These are phyloP conservation scores for Suillus alpinus DNA, from an alignment of 768 basidiomycete species.

Conservation along the genomic window DNA sequence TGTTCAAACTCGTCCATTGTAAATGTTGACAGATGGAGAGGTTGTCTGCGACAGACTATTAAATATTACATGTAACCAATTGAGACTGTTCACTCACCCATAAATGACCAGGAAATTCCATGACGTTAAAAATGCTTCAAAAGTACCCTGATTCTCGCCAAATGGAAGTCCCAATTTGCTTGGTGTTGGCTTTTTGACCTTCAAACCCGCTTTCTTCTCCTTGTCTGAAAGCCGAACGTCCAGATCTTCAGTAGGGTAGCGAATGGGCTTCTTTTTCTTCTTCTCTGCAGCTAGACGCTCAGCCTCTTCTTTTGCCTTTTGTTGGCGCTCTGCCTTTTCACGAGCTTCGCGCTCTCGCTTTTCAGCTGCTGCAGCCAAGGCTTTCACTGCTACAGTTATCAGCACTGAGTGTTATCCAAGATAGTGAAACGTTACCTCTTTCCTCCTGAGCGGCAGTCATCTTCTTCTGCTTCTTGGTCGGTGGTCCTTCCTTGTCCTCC, in stretches of 20 bases:
- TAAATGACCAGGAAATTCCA: constrained; percentile 96
- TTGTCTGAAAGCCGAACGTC: constrained; percentile 78
- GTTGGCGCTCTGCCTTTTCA: constrained; percentile 66
- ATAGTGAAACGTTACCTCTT: constrained; percentile 46
- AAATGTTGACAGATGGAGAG: constrained; percentile 83
- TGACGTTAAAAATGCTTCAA: constrained; percentile 84
- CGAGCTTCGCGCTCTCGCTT: constrained; percentile 68
- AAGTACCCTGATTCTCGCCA: constrained; percentile 56
- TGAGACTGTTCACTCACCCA: constrained; percentile 55
- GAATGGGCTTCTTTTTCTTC: constrained; percentile 86
- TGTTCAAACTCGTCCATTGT: constrained; percentile 92
- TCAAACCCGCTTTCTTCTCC: constrained; percentile 78
- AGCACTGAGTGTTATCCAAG: constrained; percentile 7
- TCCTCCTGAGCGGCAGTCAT: constrained; percentile 71
- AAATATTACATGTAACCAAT: neutral
- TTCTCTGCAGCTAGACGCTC: constrained; percentile 72
- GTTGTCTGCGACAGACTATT: constrained; percentile 52
- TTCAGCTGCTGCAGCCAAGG: constrained; percentile 42
- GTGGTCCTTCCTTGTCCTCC: constrained; percentile 85
- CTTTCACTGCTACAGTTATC: constrained; percentile 22
- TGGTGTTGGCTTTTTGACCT: constrained; percentile 62
- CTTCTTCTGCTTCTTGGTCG: constrained; percentile 80
- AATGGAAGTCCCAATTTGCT: constrained; percentile 66
- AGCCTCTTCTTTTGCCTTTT: constrained; percentile 64
- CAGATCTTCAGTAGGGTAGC: constrained; percentile 92